Evolutionary conservation across 768 basidiomycete genomes (phyloP), one percentile per base, ranked within the genome.

Genomic region (Naganishia onofrii): DNA sequence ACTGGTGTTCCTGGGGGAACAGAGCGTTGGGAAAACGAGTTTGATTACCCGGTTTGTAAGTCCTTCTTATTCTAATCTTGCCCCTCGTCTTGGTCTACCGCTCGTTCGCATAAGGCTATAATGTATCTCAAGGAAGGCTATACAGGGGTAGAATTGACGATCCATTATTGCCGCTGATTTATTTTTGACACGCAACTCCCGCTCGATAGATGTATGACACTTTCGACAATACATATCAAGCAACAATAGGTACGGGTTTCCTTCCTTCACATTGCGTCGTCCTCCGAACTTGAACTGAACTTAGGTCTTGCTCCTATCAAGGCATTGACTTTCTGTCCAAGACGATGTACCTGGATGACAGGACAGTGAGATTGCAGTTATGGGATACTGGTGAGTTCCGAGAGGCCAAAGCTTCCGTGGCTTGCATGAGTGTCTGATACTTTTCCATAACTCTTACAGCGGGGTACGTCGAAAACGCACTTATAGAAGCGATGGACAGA

Each of bases 261-360:
- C 10, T 42, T 38, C 34, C 28, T 31, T 15, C 1, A 21, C 36
- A 28, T 19, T 42, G 8, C 36, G 48, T 28, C 17, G n/a, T 34
- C 12, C 3, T 56, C 56, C 9, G 10, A 70, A 42, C 21, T 10
- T 63, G 38, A 34, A 5, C 19, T 6, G 28, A n/a, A 26, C 1
- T 36, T 36, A 36, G 46, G 23, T 63, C 15, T 26, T 26, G 21
- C 17, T 36, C 23, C 26, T 44, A 19, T 23, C 19, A 31, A 63
- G 60, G 95, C 69, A 99, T 99, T 82, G 96, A 99, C 84, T 99
- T 99, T 81, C 84, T 99, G 82, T 95, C 93, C 84, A 99, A 99
- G 85, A 98, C 96, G 0, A 95, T 99, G 92, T 99, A 99, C 82
- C 86, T 98, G 69, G 96, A 99, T 79, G 96, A 99, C 83, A 86